Evolutionary conservation across 1,284 basidiomycete species (phyloP), one percentile per base, ranked within the genome.

Genomic region (Heterobasidion irregulare): DNA sequence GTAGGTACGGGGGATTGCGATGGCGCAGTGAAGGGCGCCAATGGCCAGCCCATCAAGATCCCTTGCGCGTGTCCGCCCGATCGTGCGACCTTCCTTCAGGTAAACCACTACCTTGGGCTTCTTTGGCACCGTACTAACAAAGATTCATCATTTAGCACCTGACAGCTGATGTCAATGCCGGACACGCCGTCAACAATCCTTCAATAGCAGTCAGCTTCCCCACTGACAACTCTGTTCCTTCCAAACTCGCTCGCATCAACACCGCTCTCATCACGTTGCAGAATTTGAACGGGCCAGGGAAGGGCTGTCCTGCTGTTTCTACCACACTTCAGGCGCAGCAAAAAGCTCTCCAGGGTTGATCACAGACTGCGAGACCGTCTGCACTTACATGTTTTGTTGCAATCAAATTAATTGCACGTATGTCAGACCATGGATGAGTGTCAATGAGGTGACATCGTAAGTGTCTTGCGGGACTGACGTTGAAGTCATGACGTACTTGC

Each of bases 41-140:
- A 77, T 57, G 81, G 80, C 2, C 66, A 75, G 50, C 72, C 75
- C 7, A 74, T 83, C 62, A 75, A 76, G 62, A 74, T 86, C 47
- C 84, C 84, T 9, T 86, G 82, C 64, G 62, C 70, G 33, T 87
- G 84, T 68, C 84, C 72, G 34, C 72, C 72, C 1, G 32, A 59
- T 36, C 67, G 67, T 50, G 61, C 60, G 50, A 56, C 53, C 35
- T 72, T 67, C 64, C 66, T 71, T 60, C 54, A 58, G 13, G 68
- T 65, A 44, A 44, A 26, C 5, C 26, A 5, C 26, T 5, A 26
- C 26, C 26, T 26, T 26, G 26, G 26, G 26, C 26, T 26, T 26
- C 26, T 26, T 26, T 26, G 26, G 26, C 26, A 26, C 26, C 26
- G 32, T 34, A 38, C 33, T 41, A 9, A 56, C 12, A 55, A 19